Evolutionary conservation across 495 filamentous ascomycete species (phyloP).

Genomic region (Penicillium subrubescens): DNA sequence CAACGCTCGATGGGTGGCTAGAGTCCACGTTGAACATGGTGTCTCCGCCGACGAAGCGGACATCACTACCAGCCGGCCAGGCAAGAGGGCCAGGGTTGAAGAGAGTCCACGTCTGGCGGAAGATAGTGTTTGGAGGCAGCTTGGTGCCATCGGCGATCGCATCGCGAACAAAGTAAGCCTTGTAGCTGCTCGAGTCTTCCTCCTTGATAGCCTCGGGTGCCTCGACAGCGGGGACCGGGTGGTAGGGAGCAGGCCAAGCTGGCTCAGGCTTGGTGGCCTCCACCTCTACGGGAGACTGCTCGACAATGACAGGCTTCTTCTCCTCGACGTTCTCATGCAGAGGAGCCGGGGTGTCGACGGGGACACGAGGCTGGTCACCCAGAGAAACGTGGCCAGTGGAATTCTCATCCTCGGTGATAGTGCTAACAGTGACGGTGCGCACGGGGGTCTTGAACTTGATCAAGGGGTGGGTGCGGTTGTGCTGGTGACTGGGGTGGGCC

Average conservation of each 20-base stretch:
- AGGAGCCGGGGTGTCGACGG: conserved; percentile 53
- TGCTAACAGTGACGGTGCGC: conserved; percentile 85
- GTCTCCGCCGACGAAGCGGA: conserved; percentile 91
- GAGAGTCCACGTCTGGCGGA: conserved; percentile 91
- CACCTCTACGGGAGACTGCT: conserved; percentile 55
- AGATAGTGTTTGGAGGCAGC: conserved; percentile 65
- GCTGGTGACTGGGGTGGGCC: conserved; percentile 75
- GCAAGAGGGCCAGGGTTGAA: conserved; percentile 74
- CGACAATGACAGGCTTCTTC: conserved; percentile 54
- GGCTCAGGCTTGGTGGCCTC: conserved; percentile 56
- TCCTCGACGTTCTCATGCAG: conserved; percentile 50
- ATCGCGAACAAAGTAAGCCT: conserved; percentile 80
- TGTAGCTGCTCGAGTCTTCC: conserved; percentile 37
- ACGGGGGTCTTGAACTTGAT: conserved; percentile 97
- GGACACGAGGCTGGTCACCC: conserved; percentile 56
- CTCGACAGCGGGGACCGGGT: background rate
- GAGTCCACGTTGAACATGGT: conserved; percentile 89
- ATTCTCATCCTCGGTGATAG: conserved; percentile 71
- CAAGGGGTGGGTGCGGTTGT: conserved; percentile 93
- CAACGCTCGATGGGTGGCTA: conserved; percentile 70
- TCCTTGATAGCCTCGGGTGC: conserved; percentile 8
- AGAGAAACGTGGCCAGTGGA: conserved; percentile 60
- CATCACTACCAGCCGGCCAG: conserved; percentile 89
- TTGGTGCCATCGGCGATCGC: conserved; percentile 75
- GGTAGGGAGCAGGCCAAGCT: background rate